Base-by-base conservation (phyloP, 1,284 basidiomycete genomes). In the Melampsora americana region DNA sequence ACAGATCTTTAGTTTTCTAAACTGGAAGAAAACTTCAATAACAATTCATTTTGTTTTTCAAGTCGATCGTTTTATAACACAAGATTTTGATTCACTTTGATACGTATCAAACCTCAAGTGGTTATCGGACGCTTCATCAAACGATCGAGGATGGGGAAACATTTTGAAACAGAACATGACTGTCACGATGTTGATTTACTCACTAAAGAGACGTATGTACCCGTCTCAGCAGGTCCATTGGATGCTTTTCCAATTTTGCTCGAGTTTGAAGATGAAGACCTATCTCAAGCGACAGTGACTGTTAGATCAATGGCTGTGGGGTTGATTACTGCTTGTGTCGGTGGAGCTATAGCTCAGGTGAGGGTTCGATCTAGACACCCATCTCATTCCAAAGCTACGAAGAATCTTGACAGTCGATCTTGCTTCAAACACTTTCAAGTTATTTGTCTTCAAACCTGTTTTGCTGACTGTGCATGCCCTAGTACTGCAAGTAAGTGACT, bases 361-460 rank as follows among this genome's bases (percentile, higher is more conserved):
- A 73, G 44, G 42, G 42, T 44, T 44, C 12, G 12, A 44, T 14
- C 16, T 44, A 11, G 3, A 14, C 12, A 14, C 16, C 42, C n/a
- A n/a, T n/a, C n/a, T n/a, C n/a, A n/a, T n/a, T 23, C 39, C 28
- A 5, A n/a, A 26, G 30, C 32, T n/a, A n/a, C 20, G 12, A 42
- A 9, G 32, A 35, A 6, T 30, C 16, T 66, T 20, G 23, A 28
- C 1, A n/a, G 16, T 6, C 53, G 46, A 26, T 32, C 26, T 39
- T 23, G 50, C 35, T 4, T 66, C 30, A 60, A 18, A 18, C 12
- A 32, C 5, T 44, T 30, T 56, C 42, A 26, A 75, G 73, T 61
- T 75, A 6, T 75, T 75, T 64, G 60, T 68, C 5, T 75, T 69
- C 44, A 75, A 75, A 53, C 73, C 73, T 30, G 60, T 75, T 20